phyloP scores from a whole-genome alignment of 192 early-diverging fungal species.

The Coemansia sp. region DNA sequence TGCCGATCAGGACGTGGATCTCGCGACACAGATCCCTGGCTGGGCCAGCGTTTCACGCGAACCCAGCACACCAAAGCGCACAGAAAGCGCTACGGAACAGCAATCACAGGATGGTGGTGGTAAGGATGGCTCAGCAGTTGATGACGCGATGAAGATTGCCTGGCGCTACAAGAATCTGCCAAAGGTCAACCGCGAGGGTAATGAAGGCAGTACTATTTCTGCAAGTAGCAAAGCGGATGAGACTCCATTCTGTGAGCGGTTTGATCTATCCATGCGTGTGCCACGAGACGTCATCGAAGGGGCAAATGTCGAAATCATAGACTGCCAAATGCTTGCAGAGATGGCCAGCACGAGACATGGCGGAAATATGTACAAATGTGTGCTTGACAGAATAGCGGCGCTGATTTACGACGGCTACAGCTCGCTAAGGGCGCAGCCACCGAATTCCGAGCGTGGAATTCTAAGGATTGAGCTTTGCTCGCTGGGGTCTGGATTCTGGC shows the following conservation, averaged over 20 bases:
- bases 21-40: conserved; percentile 57
- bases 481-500: conserved; percentile 81
- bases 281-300: conserved; percentile 57
- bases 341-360: conserved; percentile 14
- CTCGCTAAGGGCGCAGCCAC: conserved; percentile 39
- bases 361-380: conserved; percentile 37
- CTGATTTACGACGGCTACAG: conserved; percentile 71
- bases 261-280: conserved; percentile 83
- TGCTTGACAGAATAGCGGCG: conserved; percentile 54
- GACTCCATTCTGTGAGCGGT: conserved; percentile 72
- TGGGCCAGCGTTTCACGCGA: conserved; percentile 31
- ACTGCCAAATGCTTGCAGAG: conserved; percentile 26
- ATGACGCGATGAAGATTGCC: conserved; percentile 83
- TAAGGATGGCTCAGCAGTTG: conserved; percentile 10
- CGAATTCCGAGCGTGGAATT: conserved; percentile 58
- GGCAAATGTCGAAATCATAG: conserved; percentile 56
- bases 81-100: not conserved
- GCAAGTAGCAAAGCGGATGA: conserved; percentile 17
- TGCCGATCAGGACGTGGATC: conserved; percentile 62
- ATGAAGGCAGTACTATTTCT: not conserved
- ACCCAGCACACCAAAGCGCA: not conserved
- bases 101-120: not conserved
- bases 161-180: conserved; percentile 92
- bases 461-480: conserved; percentile 81
- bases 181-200: conserved; percentile 15